Evolutionary conservation across 805 yeast genomes (phyloP), one percentile per base, ranked within the genome.

Genomic region (Yarrowia keelungensis): DNA sequence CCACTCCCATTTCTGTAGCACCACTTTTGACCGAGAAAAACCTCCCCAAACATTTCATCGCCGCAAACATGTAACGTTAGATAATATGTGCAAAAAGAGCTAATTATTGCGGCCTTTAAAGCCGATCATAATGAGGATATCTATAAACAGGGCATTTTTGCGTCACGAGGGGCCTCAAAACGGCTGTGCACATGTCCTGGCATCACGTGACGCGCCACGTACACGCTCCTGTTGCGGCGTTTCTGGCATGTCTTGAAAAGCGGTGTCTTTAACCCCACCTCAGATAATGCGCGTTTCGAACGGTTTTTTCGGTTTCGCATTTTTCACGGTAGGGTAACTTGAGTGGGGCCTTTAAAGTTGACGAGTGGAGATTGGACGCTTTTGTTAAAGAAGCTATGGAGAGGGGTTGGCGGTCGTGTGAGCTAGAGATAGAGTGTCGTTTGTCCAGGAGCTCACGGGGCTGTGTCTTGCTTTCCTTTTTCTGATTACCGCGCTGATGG

Each of bases 241-340:
- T 11, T 9, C 39, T 38, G 39, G 26, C 49, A 45, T 45, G 58
- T 53, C 43, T n/a, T 51, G 56, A 35, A 51, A 35, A 51, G 22
- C 42, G 10, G 42, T 53, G 58, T 53, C 58, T 53, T 53, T 53
- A 53, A 38, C 58, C 58, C 58, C 58, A 53, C 58, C 19, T 53
- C 32, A 53, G 58, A 53, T 53, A 53, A 53, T 35, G 58, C 58
- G 43, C n/a, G 58, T 16, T 3, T 11, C 16, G 22, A 5, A 46
- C 32, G 35, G 50, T 46, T 46, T 22, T 12, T 12, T 41, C 15
- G 43, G 43, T 41, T 41, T 14, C 43, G 43, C 8, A 1, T 41
- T 46, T 32, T 35, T 16, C 26, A 47, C 32, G 58, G 58, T 38
- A 53, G 58, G 58, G 58, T 53, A 53, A 53, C 43, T 53, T 53